These are phyloP conservation scores for Lactuca sativa DNA, from an alignment of 129 eudicot genomes.

Conservation along the genomic window DNA sequence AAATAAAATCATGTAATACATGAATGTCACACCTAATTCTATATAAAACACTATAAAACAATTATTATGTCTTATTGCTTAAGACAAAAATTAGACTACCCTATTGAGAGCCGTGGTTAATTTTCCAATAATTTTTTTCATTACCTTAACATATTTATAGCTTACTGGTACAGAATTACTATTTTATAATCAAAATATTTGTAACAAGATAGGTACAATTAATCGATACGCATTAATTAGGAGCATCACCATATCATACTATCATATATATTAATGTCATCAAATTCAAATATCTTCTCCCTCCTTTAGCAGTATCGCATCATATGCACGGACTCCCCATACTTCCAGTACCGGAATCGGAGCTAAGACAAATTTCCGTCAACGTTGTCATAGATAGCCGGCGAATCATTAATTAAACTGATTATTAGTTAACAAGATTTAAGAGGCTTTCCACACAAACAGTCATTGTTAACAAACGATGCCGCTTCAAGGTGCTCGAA, in stretches of 20 bases:
- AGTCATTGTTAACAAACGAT: slow-evolving; percentile 65
- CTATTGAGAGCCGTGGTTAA: too few species aligned
- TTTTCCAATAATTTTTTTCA: not conserved
- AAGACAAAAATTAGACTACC: too few species aligned
- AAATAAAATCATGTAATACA: too few species aligned
- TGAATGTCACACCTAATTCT: too few species aligned
- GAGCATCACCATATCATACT: slow-evolving; percentile 6
- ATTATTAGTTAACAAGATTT: slow-evolving; percentile 36
- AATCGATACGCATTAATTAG: slow-evolving; percentile 16
- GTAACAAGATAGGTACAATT: not conserved
- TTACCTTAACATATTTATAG: not conserved
- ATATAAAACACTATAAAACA: too few species aligned
- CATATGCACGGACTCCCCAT: slow-evolving; percentile 7
- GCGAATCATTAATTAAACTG: slow-evolving; percentile 1
- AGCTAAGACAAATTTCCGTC: slow-evolving; percentile 13
- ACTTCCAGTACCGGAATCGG: not conserved
- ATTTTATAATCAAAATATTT: slow-evolving; percentile 1
- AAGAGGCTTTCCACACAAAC: slow-evolving; percentile 83
- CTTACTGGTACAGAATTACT: slow-evolving; percentile 7
- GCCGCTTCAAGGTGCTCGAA: slow-evolving; percentile 79
- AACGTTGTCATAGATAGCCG: slow-evolving; percentile 2
- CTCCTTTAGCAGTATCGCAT: slow-evolving; percentile 4
- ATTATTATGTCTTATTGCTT: too few species aligned
- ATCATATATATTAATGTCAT: not conserved
- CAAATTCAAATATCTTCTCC: slow-evolving; percentile 22